Evolutionary conservation across 768 basidiomycete species (phyloP), one percentile per base, ranked within the genome.

Genomic region (Rhizopogon sp.): DNA sequence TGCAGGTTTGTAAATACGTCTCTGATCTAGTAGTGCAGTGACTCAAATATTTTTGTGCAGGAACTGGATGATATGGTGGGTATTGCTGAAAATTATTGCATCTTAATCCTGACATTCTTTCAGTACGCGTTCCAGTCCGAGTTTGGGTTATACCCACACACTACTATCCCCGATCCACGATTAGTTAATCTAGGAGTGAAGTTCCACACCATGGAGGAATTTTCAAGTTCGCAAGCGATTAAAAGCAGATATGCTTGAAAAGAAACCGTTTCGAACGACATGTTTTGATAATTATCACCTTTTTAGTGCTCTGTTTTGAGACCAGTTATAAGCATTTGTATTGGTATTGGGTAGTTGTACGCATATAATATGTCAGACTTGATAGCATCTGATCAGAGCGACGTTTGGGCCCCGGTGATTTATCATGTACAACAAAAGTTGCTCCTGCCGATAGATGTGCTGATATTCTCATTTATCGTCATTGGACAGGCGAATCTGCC

Each of bases 51-150:
- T 3, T 25, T 11, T 8, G 17, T 44, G 2, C 29, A 57, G 52
- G 64, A 69, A 50, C 5, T 66, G 9, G 69, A 68, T 14, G 43
- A 63, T 3, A 68, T 63, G 66, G 66, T 68, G 43, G 5, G 60
- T 55, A 39, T 54, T 39, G 11, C n/a, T 3, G 7, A 13, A 9
- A 2, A n/a, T 17, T 9, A 11, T 25, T 25, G 14, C 46, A 44
- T 9, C 20, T 52, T 28, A 22, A 35, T 43, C 41, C 58, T 51
- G 45, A 25, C 0, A 33, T 17, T 37, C 22, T 43, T 20, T 11
- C 29, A 70, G 68, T 68, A 57, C 11, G 58, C 31, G 2, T 62
- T 60, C 31, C 65, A 65, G 43, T 64, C 62, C 16, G 69, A 67
- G 46, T 54, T 66, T 22, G 65, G 64, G 31, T 41, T 66, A 29